These are phyloP conservation scores for Podaxis sp. DNA, from an alignment of 768 basidiomycete species.

Conservation along the genomic window DNA sequence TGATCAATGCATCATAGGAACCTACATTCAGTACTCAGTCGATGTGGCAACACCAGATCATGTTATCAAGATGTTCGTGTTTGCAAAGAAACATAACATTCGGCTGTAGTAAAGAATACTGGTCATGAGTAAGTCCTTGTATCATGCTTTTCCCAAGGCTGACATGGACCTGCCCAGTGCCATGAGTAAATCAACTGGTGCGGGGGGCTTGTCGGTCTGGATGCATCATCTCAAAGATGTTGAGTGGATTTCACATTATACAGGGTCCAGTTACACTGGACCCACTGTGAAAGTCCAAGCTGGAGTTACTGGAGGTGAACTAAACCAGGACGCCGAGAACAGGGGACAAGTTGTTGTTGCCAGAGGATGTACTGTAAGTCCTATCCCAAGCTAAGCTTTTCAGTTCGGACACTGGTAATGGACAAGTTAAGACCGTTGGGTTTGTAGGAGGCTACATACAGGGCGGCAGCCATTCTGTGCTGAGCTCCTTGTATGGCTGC, in stretches of 20 bases:
- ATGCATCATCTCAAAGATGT: conserved; percentile 16
- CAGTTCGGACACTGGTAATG: background rate
- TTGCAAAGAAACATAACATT: conserved; percentile 18
- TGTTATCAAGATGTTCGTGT: conserved; percentile 18
- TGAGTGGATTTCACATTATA: conserved; percentile 14
- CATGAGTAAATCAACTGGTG: conserved; percentile 20
- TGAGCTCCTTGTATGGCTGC: conserved; percentile 19
- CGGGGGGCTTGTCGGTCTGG: conserved; percentile 17
- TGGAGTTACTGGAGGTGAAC: conserved; percentile 15
- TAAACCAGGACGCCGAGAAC: conserved; percentile 11
- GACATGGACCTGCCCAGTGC: conserved; percentile 5
- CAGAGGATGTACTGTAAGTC: conserved; percentile 17
- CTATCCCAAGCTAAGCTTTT: background rate
- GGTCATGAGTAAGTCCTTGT: conserved; percentile 16
- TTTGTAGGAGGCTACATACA: conserved; percentile 38
- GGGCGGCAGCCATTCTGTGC: conserved; percentile 30
- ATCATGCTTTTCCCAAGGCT: background rate
- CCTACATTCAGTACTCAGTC: conserved; percentile 16
- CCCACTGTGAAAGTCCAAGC: conserved; percentile 18
- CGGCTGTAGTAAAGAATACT: conserved; percentile 20
- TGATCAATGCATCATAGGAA: conserved; percentile 11
- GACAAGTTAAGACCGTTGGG: conserved; percentile 26
- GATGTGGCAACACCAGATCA: conserved; percentile 16
- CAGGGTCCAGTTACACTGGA: conserved; percentile 14
- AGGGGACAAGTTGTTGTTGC: conserved; percentile 15